Evolutionary conservation across 441 rosid genomes (phyloP).

Genomic region (Metrosideros polymorpha): DNA sequence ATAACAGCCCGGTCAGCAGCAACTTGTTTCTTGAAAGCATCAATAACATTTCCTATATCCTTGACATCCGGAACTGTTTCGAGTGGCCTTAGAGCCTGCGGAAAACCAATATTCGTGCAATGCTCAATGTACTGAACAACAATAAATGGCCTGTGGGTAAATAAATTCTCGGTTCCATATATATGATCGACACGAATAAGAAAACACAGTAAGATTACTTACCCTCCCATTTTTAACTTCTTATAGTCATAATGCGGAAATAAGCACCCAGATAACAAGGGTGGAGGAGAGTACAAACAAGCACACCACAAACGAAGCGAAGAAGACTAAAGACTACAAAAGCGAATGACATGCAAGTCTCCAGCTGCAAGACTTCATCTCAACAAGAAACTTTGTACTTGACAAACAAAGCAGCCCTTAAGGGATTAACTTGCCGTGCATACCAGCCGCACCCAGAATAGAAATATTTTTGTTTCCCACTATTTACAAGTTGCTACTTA

Average conservation of each 20-base stretch:
- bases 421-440: background rate
- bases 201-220: background rate
- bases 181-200: background rate
- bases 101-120: background rate
- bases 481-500: too few relatives aligned
- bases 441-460: background rate
- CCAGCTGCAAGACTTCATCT: background rate
- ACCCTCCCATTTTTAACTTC: background rate
- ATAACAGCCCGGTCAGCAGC: conserved; percentile 51
- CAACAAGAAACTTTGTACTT: background rate
- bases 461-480: background rate
- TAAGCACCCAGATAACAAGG: background rate
- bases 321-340: background rate
- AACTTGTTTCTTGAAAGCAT: conserved; percentile 60
- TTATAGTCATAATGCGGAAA: background rate
- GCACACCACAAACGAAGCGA: background rate
- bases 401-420: background rate
- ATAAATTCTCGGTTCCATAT: background rate
- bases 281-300: background rate
- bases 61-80: conserved; percentile 24
- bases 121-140: background rate
- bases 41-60: conserved; percentile 53
- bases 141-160: background rate
- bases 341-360: background rate
- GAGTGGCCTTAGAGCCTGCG: conserved; percentile 18